Evolutionary conservation across 2,329 filamentous ascomycete species (phyloP), one percentile per base, ranked within the genome.

Genomic region (Cladosporium cucumerinum): DNA sequence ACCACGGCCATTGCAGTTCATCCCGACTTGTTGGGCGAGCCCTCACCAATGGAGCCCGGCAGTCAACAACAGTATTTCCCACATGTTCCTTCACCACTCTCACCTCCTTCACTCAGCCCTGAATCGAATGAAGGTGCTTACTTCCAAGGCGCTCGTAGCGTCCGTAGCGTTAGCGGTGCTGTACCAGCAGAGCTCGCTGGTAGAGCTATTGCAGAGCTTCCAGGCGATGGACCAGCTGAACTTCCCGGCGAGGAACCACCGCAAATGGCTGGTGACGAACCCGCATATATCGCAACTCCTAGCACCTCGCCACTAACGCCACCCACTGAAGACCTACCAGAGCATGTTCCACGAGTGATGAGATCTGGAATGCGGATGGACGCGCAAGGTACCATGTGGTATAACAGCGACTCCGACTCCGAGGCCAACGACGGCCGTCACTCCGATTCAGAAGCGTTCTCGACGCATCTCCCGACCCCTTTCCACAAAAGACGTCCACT

Each of bases 231-330:
- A 14, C 60, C 60, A 18, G 60, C 32, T 18, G 60, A 62, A 26
- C 36, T 62, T 8, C 60, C 60, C 1, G 60, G 30, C 18, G 60
- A 62, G 2, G 62, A 64, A n/a, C 57, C 57, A 32, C 62, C 62
- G 11, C 54, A 64, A 23, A 51, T 64, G 62, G 62, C 54, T 7
- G 62, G 57, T 46, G 46, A 58, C 30, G 62, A 59, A 12, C 54
- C 62, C 4, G 55, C 62, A 26, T 64, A 64, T 18, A 52, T 51
- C 16, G 59, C 46, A 23, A 28, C 62, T 32, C 57, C 62, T 5
- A 57, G 48, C 16, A 46, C 43, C n/a, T 64, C 62, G 25, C 62
- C 62, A 26, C 34, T 64, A 6, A 64, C 62, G n/a, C 62, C 62
- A n/a, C 62, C 62, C 7, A 52, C 32, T 3, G 32, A 64, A 28